Percentiles rank a stretch among this genome's conserved stretches.
phyloP scores from a whole-genome alignment of 2,329 filamentous ascomycete genomes.

The Alternaria consortialis region DNA sequence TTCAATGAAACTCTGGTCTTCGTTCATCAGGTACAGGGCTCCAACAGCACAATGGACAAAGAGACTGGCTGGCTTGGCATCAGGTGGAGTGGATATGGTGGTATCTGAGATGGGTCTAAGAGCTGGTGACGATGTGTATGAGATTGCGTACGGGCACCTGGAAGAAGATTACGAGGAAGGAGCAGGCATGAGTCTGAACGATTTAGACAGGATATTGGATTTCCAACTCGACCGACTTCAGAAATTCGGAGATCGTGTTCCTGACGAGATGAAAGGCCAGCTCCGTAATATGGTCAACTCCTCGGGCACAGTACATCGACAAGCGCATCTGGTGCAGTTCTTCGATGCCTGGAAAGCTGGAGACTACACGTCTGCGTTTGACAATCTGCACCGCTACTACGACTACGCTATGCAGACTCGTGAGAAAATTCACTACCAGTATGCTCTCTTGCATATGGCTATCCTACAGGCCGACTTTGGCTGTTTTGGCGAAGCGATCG shows the following conservation, averaged over 20 bases:
- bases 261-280: conserved; percentile 74
- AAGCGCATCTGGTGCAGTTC: conserved; percentile 83
- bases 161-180: conserved; percentile 52
- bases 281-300: conserved; percentile 74
- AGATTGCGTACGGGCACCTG: conserved; percentile 61
- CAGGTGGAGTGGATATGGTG: conserved; percentile 65
- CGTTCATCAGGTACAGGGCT: conserved; percentile 81
- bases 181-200: conserved; percentile 73
- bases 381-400: conserved; percentile 92
- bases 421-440: conserved; percentile 89
- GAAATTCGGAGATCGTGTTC: conserved; percentile 82
- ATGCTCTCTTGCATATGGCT: conserved; percentile 90
- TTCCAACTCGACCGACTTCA: conserved; percentile 91
- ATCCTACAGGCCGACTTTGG: conserved; percentile 96
- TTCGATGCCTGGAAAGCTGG: conserved; percentile 92
- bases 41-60: conserved; percentile 73
- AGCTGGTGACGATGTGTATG: conserved; percentile 58
- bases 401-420: conserved; percentile 92
- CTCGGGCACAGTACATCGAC: conserved; percentile 72
- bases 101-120: conserved; percentile 67
- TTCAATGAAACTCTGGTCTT: conserved; percentile 79
- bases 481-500: conserved; percentile 86
- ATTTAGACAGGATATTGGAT: conserved; percentile 81
- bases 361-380: conserved; percentile 88
- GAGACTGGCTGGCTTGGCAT: conserved; percentile 41